A percentile compares a stretch with the other conserved stretches of the same genome.
Evolutionary conservation across 306 rosid genomes (phyloP).

Genomic region (Myrica gale): DNA sequence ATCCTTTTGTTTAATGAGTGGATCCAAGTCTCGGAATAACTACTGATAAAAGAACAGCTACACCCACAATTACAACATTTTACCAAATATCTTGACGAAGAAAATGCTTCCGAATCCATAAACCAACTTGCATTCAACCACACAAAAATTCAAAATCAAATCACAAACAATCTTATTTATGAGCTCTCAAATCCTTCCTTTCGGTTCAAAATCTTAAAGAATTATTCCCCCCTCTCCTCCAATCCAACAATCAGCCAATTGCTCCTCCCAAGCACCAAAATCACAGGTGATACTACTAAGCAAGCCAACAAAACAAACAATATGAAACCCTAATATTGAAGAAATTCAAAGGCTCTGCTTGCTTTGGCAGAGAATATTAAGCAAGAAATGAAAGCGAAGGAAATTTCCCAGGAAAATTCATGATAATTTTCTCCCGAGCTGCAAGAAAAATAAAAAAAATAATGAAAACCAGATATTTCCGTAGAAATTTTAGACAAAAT

Average conservation of each 20-base stretch:
- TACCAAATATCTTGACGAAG: slow-evolving; percentile 49
- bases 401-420: neutral
- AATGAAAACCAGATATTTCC: too few species aligned
- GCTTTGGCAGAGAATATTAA: neutral
- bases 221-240: slow-evolving; percentile 39
- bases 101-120: slow-evolving; percentile 59
- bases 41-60: slow-evolving; percentile 48
- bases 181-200: slow-evolving; percentile 29
- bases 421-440: neutral
- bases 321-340: slow-evolving; percentile 14
- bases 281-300: slow-evolving; percentile 39
- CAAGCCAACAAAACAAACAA: neutral
- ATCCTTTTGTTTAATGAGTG: too few species aligned
- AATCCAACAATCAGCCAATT: slow-evolving; percentile 25
- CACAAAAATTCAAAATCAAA: slow-evolving; percentile 32
- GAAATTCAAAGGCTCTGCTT: slow-evolving; percentile 2
- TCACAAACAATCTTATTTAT: too few species aligned
- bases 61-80: slow-evolving; percentile 67
- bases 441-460: neutral
- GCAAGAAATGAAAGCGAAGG: neutral
- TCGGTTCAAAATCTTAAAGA: slow-evolving; percentile 11
- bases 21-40: slow-evolving; percentile 52
- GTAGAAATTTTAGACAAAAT: too few species aligned
- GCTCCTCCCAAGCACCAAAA: slow-evolving; percentile 42
- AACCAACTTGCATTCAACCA: slow-evolving; percentile 39